Evolutionary conservation across 2,329 filamentous ascomycete species (phyloP).

Genomic region (Penicillium sp.): DNA sequence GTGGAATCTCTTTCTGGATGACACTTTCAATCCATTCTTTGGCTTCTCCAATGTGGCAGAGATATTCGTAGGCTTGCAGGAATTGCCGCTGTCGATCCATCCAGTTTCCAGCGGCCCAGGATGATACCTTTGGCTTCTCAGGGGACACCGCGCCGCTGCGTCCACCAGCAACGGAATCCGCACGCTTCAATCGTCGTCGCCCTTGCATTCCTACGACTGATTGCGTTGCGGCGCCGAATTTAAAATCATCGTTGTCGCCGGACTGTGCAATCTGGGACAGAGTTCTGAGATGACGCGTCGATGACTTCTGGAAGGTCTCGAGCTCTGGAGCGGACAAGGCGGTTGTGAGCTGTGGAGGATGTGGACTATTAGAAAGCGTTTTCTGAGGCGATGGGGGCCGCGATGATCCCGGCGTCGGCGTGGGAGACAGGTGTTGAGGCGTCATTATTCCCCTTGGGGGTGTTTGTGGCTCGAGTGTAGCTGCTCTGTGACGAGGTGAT

Average conservation of each 20-base stretch:
- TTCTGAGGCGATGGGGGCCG: slow-evolving; percentile 35
- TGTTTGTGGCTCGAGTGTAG: slow-evolving; percentile 27
- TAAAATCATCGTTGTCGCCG: slow-evolving; percentile 76
- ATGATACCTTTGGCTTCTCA: slow-evolving; percentile 60
- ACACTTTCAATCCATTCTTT: slow-evolving; percentile 99
- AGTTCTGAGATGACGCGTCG: slow-evolving; percentile 85
- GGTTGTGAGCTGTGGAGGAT: slow-evolving; percentile 40
- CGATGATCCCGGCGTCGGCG: slow-evolving; percentile 32
- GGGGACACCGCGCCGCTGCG: slow-evolving; percentile 53
- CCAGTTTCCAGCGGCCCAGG: slow-evolving; percentile 87
- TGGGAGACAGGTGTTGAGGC: slow-evolving; percentile 31
- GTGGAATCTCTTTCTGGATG: slow-evolving; percentile 80
- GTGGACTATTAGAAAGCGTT: slow-evolving; percentile 35
- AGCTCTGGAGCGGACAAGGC: slow-evolving; percentile 72
- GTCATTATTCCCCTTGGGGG: slow-evolving; percentile 27
- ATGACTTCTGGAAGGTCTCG: slow-evolving; percentile 80
- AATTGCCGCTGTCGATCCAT: slow-evolving; percentile 99
- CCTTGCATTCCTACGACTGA: slow-evolving; percentile 89
- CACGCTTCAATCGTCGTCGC: slow-evolving; percentile 77
- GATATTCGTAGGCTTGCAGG: slow-evolving; percentile 94
- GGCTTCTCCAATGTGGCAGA: slow-evolving; percentile 97
- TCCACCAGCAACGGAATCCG: slow-evolving; percentile 55
- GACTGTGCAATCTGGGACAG: slow-evolving; percentile 81
- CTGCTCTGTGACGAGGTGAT: slow-evolving; percentile 29
- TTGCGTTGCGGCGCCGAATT: slow-evolving; percentile 74